A percentile compares a stretch with the other conserved stretches of the same genome.
These are phyloP conservation scores for Dalechampia spathulata DNA, from an alignment of 441 rosid genomes.

Conservation along the genomic window DNA sequence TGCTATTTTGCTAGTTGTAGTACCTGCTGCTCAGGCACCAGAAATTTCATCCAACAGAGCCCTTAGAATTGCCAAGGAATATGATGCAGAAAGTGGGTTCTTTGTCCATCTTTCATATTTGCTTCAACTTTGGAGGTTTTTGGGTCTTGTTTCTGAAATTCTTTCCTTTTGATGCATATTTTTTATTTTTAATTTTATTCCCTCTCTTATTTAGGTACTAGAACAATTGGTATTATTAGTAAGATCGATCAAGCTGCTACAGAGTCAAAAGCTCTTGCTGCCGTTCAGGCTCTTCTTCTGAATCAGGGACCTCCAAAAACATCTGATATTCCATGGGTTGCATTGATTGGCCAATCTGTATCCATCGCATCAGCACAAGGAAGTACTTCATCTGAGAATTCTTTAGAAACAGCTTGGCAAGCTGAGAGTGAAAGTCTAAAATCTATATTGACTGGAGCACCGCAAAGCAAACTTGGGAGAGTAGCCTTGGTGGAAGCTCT, in stretches of 20 bases:
- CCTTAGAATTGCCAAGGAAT: slow-evolving; percentile 80
- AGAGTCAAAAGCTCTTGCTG: slow-evolving; percentile 81
- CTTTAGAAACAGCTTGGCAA: slow-evolving; percentile 95
- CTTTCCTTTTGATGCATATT: too few species aligned
- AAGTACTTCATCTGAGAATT: slow-evolving; percentile 63
- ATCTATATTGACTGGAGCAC: slow-evolving; percentile 74
- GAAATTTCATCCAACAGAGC: slow-evolving; percentile 86
- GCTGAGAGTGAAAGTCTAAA: slow-evolving; percentile 93
- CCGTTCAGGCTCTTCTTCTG: slow-evolving; percentile 80
- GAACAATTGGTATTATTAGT: slow-evolving; percentile 85
- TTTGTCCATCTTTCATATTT: slow-evolving; percentile 6
- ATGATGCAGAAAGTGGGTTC: slow-evolving; percentile 70
- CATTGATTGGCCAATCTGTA: slow-evolving; percentile 92
- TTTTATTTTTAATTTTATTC: too few species aligned
- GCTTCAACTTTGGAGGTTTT: not conserved
- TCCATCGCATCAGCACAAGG: slow-evolving; percentile 79
- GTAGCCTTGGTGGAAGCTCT: slow-evolving; percentile 78
- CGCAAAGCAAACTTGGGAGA: slow-evolving; percentile 88
- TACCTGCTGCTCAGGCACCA: slow-evolving; percentile 81
- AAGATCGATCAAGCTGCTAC: slow-evolving; percentile 93
- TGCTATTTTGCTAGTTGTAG: slow-evolving; percentile 73
- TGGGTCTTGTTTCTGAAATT: not conserved
- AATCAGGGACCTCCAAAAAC: slow-evolving; percentile 93
- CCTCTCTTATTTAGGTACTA: slow-evolving; percentile 46
- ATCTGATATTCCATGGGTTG: slow-evolving; percentile 90